These are phyloP conservation scores for Gossypioides kirkii DNA, from an alignment of 345 rosid species.

Conservation along the genomic window DNA sequence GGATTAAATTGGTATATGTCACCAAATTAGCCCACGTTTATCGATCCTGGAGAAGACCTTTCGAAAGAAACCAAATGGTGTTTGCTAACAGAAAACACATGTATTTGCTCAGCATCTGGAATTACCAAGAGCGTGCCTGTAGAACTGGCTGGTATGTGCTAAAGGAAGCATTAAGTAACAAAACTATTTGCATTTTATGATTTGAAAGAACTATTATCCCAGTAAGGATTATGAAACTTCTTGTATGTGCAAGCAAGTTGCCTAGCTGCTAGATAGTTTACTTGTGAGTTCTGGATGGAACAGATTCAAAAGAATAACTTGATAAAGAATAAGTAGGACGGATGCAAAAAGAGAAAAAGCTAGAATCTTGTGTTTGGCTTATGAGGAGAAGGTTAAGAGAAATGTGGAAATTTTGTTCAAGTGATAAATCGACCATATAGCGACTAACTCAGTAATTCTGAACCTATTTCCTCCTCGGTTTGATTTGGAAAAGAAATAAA, in stretches of 20 bases:
- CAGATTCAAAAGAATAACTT: not conserved
- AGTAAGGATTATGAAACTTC: slow-evolving; percentile 1
- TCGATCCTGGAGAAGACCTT: not conserved
- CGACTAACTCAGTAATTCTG: not conserved
- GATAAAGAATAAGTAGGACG: not conserved
- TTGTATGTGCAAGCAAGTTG: not conserved
- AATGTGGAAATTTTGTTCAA: not conserved
- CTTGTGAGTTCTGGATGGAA: not conserved
- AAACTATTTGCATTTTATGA: not conserved
- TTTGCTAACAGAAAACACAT: not conserved
- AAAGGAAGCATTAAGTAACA: not conserved
- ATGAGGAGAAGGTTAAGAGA: not conserved
- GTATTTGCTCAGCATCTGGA: not conserved
- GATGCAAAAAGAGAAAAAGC: not conserved
- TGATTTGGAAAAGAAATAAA: not conserved
- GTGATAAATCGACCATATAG: not conserved
- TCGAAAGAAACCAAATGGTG: not conserved
- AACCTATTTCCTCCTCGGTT: not conserved
- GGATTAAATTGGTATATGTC: slow-evolving; percentile 1
- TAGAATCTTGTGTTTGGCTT: not conserved
- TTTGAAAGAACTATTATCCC: not conserved
- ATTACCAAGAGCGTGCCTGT: not conserved
- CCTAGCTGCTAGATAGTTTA: slow-evolving; percentile 1
- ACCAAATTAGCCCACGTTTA: not conserved
- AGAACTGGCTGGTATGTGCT: not conserved